A percentile compares a stretch with the other conserved stretches of the same genome.
Evolutionary conservation across 2,329 filamentous ascomycete species (phyloP).

Genomic region (Didymella sp.): DNA sequence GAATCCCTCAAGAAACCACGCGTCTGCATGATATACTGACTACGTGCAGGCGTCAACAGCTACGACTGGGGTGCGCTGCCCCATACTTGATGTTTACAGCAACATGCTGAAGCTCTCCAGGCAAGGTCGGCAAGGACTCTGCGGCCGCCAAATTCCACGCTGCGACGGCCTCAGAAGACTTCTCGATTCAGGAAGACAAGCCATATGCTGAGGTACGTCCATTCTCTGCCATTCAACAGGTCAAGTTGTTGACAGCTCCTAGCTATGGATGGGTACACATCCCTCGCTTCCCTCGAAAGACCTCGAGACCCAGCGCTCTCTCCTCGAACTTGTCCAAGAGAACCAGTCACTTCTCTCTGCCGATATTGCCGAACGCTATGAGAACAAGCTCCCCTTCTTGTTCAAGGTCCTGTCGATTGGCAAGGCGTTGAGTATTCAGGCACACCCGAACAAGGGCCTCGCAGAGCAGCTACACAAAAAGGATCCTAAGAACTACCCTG

Average conservation of each 20-base stretch:
- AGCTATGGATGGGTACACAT: slow-evolving; percentile 99
- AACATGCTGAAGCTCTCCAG: slow-evolving; percentile 52
- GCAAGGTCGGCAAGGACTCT: slow-evolving; percentile 86
- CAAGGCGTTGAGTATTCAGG: slow-evolving; percentile 96
- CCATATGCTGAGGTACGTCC: slow-evolving; percentile 85
- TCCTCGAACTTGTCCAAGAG: slow-evolving; percentile 86
- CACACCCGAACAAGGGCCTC: slow-evolving; percentile 93
- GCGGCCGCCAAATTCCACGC: slow-evolving; percentile 89
- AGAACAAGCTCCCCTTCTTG: slow-evolving; percentile 86
- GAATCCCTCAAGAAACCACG: slow-evolving; percentile 14
- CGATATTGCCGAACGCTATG: slow-evolving; percentile 76
- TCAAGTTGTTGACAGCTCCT: slow-evolving; percentile 28
- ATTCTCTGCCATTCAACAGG: background rate
- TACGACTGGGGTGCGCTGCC: slow-evolving; percentile 84
- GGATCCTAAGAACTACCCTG: slow-evolving; percentile 91
- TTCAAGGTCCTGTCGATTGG: slow-evolving; percentile 97
- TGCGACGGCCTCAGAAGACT: slow-evolving; percentile 77
- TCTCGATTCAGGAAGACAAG: slow-evolving; percentile 82
- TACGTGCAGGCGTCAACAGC: slow-evolving; percentile 84
- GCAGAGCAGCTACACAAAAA: slow-evolving; percentile 85
- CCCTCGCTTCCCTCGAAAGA: slow-evolving; percentile 95
- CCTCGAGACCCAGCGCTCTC: slow-evolving; percentile 78
- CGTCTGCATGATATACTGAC: slow-evolving; percentile 24
- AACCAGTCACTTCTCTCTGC: slow-evolving; percentile 82
- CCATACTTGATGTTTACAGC: slow-evolving; percentile 30